Conservation (phyloP, 768 basidiomycete genomes). For the Lactarius pseudohatsudake region DNA sequence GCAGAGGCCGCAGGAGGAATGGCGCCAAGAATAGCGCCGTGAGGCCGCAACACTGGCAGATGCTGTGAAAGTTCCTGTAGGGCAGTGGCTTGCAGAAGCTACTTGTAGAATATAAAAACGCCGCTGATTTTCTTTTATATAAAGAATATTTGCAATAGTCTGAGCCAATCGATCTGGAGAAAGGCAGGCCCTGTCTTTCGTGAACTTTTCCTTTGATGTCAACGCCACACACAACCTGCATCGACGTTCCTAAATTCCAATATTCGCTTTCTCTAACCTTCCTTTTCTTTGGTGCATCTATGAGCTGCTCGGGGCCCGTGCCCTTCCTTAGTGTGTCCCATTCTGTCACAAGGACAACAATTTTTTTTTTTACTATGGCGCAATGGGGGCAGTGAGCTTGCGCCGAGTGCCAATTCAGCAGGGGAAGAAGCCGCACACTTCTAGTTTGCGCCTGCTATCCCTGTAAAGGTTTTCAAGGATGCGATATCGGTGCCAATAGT, state of each 20-base stretch:
- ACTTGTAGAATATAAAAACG: neutral
- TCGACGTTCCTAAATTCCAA: neutral
- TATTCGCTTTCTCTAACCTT: neutral
- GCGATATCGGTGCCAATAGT: neutral
- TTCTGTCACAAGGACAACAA: neutral
- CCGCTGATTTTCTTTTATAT: no score
- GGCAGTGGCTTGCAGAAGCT: neutral
- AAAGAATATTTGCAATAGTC: neutral
- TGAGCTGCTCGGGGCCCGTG: neutral
- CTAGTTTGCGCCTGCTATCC: neutral
- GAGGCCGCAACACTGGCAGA: neutral
- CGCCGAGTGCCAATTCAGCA: neutral
- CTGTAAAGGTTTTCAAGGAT: neutral
- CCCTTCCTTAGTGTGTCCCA: neutral
- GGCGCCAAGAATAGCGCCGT: no score
- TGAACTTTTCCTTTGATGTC: neutral
- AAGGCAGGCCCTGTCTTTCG: neutral
- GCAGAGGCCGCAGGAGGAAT: no score
- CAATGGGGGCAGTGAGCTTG: neutral
- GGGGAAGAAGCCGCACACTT: neutral
- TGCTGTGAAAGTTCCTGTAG: neutral
- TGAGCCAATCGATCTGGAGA: neutral
- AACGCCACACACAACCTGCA: neutral
- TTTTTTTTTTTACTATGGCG: neutral
- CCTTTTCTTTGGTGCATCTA: neutral